phyloP scores from a whole-genome alignment of 257 asterid genomes.

The Paulownia fortunei region DNA sequence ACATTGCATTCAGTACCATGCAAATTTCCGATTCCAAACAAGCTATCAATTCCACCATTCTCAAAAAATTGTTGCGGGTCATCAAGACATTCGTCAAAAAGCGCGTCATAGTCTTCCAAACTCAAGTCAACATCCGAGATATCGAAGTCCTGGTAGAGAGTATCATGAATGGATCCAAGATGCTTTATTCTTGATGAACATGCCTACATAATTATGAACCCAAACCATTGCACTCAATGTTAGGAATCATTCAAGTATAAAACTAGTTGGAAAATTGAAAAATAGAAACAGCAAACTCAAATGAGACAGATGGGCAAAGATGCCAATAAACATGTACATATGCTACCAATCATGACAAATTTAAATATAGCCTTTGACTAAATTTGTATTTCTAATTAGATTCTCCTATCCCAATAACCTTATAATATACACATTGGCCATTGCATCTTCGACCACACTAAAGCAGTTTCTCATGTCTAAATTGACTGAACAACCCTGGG shows the following conservation, averaged over 20 bases:
- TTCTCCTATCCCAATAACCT: not conserved
- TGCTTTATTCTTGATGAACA: constrained; percentile 31
- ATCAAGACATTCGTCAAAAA: constrained; percentile 46
- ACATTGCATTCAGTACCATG: constrained; percentile 35
- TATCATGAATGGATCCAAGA: constrained; percentile 32
- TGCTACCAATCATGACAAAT: constrained; percentile 15
- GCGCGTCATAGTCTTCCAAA: constrained; percentile 46
- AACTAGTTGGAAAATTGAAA: not conserved
- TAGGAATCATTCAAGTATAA: not conserved
- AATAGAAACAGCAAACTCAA: not conserved
- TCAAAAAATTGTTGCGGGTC: constrained; percentile 43
- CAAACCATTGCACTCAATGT: constrained; percentile 17
- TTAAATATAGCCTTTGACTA: not conserved
- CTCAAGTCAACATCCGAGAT: constrained; percentile 51
- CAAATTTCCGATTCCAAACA: constrained; percentile 43
- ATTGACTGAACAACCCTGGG: constrained; percentile 5
- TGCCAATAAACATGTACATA: constrained; percentile 15
- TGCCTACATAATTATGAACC: constrained; percentile 40
- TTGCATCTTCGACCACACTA: not conserved
- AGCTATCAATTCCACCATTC: constrained; percentile 44
- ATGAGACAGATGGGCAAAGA: constrained; percentile 15
- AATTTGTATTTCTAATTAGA: too few relatives aligned
- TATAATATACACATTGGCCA: not conserved
- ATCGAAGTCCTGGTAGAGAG: constrained; percentile 41
- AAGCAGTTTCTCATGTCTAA: not conserved